Evolutionary conservation across 225 moss, liverwort and hornwort species (phyloP).

Genomic region (Lunularia cruciata): DNA sequence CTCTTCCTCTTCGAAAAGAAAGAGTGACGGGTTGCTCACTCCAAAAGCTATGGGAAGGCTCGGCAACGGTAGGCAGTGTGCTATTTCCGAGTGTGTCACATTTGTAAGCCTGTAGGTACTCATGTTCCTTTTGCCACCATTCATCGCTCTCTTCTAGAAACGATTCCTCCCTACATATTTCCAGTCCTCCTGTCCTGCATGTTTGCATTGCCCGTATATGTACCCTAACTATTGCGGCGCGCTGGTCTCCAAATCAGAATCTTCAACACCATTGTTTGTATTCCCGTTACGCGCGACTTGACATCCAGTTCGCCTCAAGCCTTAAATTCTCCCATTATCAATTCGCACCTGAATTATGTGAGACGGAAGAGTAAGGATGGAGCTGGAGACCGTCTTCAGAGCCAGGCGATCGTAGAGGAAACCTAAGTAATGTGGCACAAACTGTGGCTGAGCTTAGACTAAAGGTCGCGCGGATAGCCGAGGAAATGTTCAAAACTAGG

Average conservation of each 20-base stretch:
- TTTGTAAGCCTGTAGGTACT: slow-evolving; percentile 81
- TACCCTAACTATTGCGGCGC: slow-evolving; percentile 2
- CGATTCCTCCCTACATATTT: slow-evolving; percentile 26
- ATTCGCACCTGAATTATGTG: slow-evolving; percentile 8
- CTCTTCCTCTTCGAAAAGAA: slow-evolving; percentile 61
- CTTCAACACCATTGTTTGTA: slow-evolving; percentile 23
- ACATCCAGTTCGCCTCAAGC: slow-evolving; percentile 9
- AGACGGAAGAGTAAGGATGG: neutral
- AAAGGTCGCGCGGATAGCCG: neutral
- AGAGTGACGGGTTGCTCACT: slow-evolving; percentile 54
- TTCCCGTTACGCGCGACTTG: neutral
- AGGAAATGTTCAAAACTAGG: slow-evolving; percentile 3
- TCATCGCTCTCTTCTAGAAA: slow-evolving; percentile 33
- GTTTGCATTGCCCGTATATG: slow-evolving; percentile 35
- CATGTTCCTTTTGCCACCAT: slow-evolving; percentile 51
- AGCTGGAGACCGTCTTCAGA: neutral
- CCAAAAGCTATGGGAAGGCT: slow-evolving; percentile 72
- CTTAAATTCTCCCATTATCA: neutral
- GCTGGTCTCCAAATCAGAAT: neutral
- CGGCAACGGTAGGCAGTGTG: slow-evolving; percentile 69
- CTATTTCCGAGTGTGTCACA: slow-evolving; percentile 79
- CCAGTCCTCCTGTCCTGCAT: slow-evolving; percentile 29
- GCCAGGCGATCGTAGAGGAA: neutral
- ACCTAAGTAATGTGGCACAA: slow-evolving; percentile 19
- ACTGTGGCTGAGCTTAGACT: neutral